A percentile compares a stretch with the other conserved stretches of the same genome.
phyloP scores from a whole-genome alignment of 805 yeast species.

The Candida michaelii region DNA sequence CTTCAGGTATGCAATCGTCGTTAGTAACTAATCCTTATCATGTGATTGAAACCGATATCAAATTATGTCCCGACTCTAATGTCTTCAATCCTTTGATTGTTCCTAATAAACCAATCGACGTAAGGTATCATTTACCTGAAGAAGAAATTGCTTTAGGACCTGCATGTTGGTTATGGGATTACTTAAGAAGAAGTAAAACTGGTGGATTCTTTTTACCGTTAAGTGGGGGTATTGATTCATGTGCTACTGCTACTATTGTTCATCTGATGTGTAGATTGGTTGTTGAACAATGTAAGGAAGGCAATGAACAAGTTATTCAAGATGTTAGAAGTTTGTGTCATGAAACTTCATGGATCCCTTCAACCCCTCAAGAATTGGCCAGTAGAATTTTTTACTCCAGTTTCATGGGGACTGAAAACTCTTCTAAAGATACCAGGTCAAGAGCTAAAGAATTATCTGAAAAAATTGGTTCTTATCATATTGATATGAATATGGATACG shows the following conservation, averaged over 20 bases:
- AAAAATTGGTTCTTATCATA: slow-evolving; percentile 83
- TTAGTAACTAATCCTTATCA: slow-evolving; percentile 40
- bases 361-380: slow-evolving; percentile 74
- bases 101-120: slow-evolving; percentile 54
- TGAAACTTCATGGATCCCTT: slow-evolving; percentile 59
- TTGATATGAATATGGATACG: slow-evolving; percentile 88
- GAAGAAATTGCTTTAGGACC: slow-evolving; percentile 98
- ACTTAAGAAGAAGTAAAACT: slow-evolving; percentile 83
- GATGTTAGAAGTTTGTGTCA: slow-evolving; percentile 75
- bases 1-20: slow-evolving; percentile 75
- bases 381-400: slow-evolving; percentile 78
- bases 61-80: slow-evolving; percentile 59
- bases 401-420: slow-evolving; percentile 95
- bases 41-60: slow-evolving; percentile 61
- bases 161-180: slow-evolving; percentile 99
- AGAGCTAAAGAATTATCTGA: slow-evolving; percentile 78
- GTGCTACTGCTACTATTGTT: slow-evolving; percentile 95
- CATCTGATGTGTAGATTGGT: slow-evolving; percentile 93
- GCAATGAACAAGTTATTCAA: slow-evolving; percentile 69
- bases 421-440: slow-evolving; percentile 79
- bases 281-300: slow-evolving; percentile 62
- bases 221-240: slow-evolving; percentile 97
- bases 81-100: slow-evolving; percentile 59
- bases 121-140: slow-evolving; percentile 77
- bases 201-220: slow-evolving; percentile 92